Evolutionary conservation across 2,329 filamentous ascomycete species (phyloP).

Genomic region (Colletotrichum lentis): DNA sequence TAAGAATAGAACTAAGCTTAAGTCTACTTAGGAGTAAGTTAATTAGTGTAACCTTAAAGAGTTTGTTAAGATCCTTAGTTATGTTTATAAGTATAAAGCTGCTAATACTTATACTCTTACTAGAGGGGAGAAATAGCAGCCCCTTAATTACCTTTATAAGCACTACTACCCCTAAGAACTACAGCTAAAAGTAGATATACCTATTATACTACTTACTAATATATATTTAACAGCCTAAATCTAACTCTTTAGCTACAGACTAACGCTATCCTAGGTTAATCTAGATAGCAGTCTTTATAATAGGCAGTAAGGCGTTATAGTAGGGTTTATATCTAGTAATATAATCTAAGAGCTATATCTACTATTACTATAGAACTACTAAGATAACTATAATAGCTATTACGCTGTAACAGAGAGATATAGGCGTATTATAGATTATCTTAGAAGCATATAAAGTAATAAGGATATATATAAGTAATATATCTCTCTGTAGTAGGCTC

Average conservation of each 20-base stretch:
- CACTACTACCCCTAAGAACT: background rate
- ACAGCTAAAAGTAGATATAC: constrained; percentile 1
- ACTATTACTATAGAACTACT: background rate
- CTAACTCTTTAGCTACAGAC: background rate
- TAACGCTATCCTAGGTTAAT: background rate
- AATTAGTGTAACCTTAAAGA: no score
- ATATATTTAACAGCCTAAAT: background rate
- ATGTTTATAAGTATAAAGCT: no score
- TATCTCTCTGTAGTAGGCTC: background rate
- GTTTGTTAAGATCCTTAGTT: no score
- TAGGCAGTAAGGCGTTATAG: constrained; percentile 1
- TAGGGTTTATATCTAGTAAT: background rate
- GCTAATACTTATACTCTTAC: no score
- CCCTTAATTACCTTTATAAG: background rate
- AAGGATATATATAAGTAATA: background rate
- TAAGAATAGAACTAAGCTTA: background rate
- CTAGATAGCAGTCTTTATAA: constrained; percentile 3
- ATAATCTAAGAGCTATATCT: background rate
- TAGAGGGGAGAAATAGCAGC: no score
- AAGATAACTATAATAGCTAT: background rate
- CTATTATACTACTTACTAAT: constrained; percentile 5
- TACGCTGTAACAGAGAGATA: background rate
- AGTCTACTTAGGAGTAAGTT: no score
- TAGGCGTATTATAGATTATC: background rate
- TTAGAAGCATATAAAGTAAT: background rate